Evolutionary conservation across 345 rosid genomes (phyloP).

Genomic region (Salix dunnii): DNA sequence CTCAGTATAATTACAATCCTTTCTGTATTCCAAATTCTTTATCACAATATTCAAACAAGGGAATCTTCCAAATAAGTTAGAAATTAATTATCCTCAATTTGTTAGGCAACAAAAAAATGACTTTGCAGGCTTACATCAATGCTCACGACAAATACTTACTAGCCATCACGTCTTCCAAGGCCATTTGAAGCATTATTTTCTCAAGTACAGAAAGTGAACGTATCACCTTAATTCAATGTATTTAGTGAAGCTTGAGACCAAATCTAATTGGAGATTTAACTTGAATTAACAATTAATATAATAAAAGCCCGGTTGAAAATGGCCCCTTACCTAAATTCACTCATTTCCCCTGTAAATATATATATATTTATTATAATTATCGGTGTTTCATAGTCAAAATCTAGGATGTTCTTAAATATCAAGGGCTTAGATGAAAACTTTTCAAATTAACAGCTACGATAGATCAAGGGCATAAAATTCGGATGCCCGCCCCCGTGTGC

Average conservation of each 20-base stretch:
- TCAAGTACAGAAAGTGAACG: not conserved
- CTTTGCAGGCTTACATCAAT: not conserved
- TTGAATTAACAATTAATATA: not conserved
- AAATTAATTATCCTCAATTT: not conserved
- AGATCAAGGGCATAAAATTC: not conserved
- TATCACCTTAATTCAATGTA: not conserved
- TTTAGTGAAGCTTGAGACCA: not conserved
- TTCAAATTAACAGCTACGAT: not conserved
- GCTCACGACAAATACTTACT: not conserved
- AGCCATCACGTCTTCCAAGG: not conserved
- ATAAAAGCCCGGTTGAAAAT: conserved; percentile 4
- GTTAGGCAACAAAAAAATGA: not conserved
- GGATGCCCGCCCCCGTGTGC: not conserved
- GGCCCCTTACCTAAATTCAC: conserved; percentile 8
- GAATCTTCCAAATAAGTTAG: not conserved
- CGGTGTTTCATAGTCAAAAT: no score
- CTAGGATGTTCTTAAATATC: no score
- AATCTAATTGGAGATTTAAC: conserved; percentile 1
- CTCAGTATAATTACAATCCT: no score
- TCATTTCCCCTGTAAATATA: not conserved
- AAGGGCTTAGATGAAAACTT: not conserved
- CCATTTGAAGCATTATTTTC: not conserved
- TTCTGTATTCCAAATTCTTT: no score
- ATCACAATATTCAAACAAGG: no score
- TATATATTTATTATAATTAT: no score